Base-by-base conservation (phyloP, 805 yeast genomes). In the Candida yuanshanica region DNA sequence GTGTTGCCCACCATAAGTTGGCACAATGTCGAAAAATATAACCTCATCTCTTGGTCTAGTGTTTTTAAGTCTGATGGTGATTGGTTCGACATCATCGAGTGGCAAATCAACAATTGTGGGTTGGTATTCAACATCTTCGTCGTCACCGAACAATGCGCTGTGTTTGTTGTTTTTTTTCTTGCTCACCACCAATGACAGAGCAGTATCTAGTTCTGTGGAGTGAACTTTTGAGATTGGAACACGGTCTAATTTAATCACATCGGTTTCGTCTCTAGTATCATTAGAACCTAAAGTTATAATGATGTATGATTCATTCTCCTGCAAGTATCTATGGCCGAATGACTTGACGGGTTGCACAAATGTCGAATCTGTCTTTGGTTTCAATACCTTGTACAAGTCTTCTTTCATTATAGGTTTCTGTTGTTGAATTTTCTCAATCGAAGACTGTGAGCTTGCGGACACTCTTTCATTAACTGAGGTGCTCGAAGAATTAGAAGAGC, bases 201-300 rank as follows among this genome's bases (percentile, higher is more conserved):
- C 95, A 4, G 95, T 87, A 51, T 90, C 96, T 29, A 89, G 69
- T 57, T 86, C 93, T 0, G 95, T 84, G n/a, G 81, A 73, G 44
- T 81, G 84, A 3, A 81, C 81, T 52, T 81, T 82, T 1, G 89
- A 73, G 39, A 82, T 65, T 7, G 95, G 88, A n/a, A 84, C 85
- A 27, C 77, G 70, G 47, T 83, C 82, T 41, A 88, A 70, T 36
- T 79, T 77, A 10, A 90, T 72, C 0, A 91, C 85, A 7, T 72
- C 70, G 11, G 63, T 62, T 2, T 61, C 55, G 43, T 74, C 77
- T 38, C 96, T 69, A 25, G 79, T 65, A 55, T 90, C 96, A 3
- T 93, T 83, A 0, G 95, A 79, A 1, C 98, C 98, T 41, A 90
- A 67, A 2, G 95, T 87, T 26, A 90, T 75, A 44, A 90, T 65